phyloP scores from a whole-genome alignment of 495 filamentous ascomycete genomes.

The Penicillium turbatum region DNA sequence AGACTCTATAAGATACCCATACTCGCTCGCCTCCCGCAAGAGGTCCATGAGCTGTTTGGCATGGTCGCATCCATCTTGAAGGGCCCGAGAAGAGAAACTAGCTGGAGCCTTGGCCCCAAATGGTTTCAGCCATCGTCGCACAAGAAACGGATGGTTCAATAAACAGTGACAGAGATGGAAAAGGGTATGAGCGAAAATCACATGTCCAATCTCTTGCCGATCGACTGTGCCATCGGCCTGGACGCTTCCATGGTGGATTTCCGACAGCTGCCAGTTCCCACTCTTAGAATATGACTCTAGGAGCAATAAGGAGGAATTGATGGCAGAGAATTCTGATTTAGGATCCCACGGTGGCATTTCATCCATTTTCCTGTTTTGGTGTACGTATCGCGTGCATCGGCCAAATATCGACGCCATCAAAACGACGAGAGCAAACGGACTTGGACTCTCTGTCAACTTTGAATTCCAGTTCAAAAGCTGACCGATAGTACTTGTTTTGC shows the following conservation, averaged over 20 bases:
- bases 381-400: conserved; percentile 25
- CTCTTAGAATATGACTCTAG: conserved; percentile 27
- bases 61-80: conserved; percentile 20
- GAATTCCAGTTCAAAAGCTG: conserved; percentile 22
- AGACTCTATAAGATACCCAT: conserved; percentile 18
- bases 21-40: conserved; percentile 11
- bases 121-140: conserved; percentile 17
- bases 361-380: conserved; percentile 13
- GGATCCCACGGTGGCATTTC: conserved; percentile 32
- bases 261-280: conserved; percentile 2
- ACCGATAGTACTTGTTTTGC: conserved; percentile 22
- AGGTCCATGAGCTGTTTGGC: conserved; percentile 20
- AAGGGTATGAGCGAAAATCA: conserved; percentile 26
- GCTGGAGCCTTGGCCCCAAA: conserved; percentile 18
- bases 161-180: conserved; percentile 33
- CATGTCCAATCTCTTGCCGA: conserved; percentile 17
- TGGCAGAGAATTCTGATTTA: conserved; percentile 24
- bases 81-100: conserved; percentile 22
- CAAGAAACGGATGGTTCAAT: conserved; percentile 28
- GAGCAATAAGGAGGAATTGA: conserved; percentile 25
- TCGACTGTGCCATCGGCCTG: conserved; percentile 7
- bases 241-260: conserved; percentile 3
- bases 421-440: conserved; percentile 24
- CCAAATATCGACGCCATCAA: conserved; percentile 29
- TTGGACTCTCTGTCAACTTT: conserved; percentile 14